Conservation (phyloP, 2,329 filamentous ascomycete species). For the Calonectria multiphialidica region DNA sequence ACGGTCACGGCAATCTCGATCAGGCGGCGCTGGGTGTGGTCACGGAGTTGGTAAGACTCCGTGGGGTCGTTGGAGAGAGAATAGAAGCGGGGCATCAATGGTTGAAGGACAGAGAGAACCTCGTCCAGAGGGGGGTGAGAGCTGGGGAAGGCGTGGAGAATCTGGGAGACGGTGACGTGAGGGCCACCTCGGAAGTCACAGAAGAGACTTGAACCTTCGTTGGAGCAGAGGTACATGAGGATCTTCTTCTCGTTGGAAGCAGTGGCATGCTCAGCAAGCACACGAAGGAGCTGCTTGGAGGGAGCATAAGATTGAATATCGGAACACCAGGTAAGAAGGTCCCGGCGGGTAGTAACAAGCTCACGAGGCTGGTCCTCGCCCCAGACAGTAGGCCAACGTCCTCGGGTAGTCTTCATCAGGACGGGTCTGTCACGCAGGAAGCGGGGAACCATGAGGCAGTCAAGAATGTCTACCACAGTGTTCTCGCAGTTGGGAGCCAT, state of each 20-base stretch:
- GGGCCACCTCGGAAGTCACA: slow-evolving; percentile 94
- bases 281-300: slow-evolving; percentile 85
- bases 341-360: slow-evolving; percentile 89
- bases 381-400: slow-evolving; percentile 98
- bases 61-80: slow-evolving; percentile 97
- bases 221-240: slow-evolving; percentile 85
- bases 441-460: slow-evolving; percentile 83
- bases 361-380: slow-evolving; percentile 88
- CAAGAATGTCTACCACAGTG: slow-evolving; percentile 86
- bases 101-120: slow-evolving; percentile 83
- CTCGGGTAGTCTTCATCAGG: slow-evolving; percentile 80
- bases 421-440: slow-evolving; percentile 88
- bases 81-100: slow-evolving; percentile 98
- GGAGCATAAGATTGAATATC: slow-evolving; percentile 95
- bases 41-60: slow-evolving; percentile 76
- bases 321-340: slow-evolving; percentile 94
- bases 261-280: slow-evolving; percentile 86
- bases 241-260: slow-evolving; percentile 90
- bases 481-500: slow-evolving; percentile 86
- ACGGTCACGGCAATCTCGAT: slow-evolving; percentile 98
- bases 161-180: slow-evolving; percentile 85
- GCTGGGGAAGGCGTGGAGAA: slow-evolving; percentile 92
- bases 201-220: slow-evolving; percentile 91
- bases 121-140: slow-evolving; percentile 87
- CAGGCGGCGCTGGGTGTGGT: slow-evolving; percentile 79